Base-by-base conservation (phyloP, 805 yeast genomes). In the Myxozyma vanderwaltii region DNA sequence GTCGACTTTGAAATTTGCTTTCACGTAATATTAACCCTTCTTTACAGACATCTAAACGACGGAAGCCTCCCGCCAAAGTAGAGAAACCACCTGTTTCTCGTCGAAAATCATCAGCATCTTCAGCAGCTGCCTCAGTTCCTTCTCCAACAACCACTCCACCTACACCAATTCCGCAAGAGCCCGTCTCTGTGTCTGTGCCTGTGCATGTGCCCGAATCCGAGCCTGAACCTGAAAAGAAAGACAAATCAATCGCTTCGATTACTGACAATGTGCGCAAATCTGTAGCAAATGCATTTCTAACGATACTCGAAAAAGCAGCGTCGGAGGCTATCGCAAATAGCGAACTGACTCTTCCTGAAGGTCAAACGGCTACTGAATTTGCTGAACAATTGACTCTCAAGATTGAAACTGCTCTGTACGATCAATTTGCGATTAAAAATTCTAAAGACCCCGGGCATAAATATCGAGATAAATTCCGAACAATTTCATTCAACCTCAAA, bases 401-500 rank as follows among this genome's bases (percentile, higher is more conserved):
- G 21, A 73, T 86, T 53, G 91, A 86, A 71, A 65, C 70, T 15
- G 82, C 81, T 2, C 72, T 86, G 19, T 80, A 70, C 65, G 71
- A 71, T 13, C 64, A 74, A 63, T 73, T 75, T 49, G 78, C 79
- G 39, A 43, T 51, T 7, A 63, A 65, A 27, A 51, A 55, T 36
- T 71, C 69, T 61, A 60, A 59, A 51, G 77, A 73, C 46, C 76
- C 72, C 8, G 77, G 77, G 7, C 67, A 71, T 43, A 74, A 78
- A 65, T 88, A 91, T 74, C 77, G 87, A 51, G 88, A 83, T 65
- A 83, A 85, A 73, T 82, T 87, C 68, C 76, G 96, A 71, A 79
- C 86, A 51, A 77, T 86, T 57, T 78, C 81, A 70, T 84, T 83
- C 70, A 85, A 85, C 72, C 76, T 84, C 58, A 77, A 76, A 68